Base-by-base conservation (phyloP, 208 protist genomes). In the Leishmania guyanensis region DNA sequence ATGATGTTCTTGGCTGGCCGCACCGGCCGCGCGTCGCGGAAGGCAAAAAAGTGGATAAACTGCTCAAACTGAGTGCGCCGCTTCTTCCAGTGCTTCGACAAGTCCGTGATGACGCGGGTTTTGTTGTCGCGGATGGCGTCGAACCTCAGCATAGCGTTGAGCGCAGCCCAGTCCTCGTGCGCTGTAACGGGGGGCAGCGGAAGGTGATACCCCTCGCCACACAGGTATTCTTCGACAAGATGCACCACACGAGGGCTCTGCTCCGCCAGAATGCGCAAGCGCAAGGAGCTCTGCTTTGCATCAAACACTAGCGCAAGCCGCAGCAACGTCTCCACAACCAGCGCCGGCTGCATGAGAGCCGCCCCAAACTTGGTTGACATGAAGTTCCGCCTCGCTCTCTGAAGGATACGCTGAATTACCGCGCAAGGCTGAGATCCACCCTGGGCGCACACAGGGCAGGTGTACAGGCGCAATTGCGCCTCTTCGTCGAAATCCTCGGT, bases 81-180 rank as follows among this genome's bases (percentile, higher is more conserved):
- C 74, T 91, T 89, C 64, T 89, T 88, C 93, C 94, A 97, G 81
- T 92, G 89, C 86, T 92, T 94, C 12, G 94, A 97, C 73, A 96
- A 79, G 78, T 97, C 94, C 39, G 93, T 96, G 76, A 93, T 93
- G 82, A 97, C 85, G 74, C 92, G 91, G 6, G 94, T 97, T 71
- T 84, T 84, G 82, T 93, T 97, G 83, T 97, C 92, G 75, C 93
- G 94, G 46, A 97, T 92, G 58, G 87, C 89, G 84, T 97, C 93
- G 83, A 96, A 97, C 74, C 88, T 89, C 46, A 97, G 84, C 86
- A 94, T 81, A 8, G 69, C 50, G 72, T 88, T 94, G 51, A 96
- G 82, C 17, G 62, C 74, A n/a, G 79, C 85, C 93, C 94, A 97
- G 70, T 94, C 89, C 50, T 94, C 90, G 83, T 97, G 93, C 20